Evolutionary conservation across 495 filamentous ascomycete species (phyloP).

Genomic region (Aspergillus diversus): DNA sequence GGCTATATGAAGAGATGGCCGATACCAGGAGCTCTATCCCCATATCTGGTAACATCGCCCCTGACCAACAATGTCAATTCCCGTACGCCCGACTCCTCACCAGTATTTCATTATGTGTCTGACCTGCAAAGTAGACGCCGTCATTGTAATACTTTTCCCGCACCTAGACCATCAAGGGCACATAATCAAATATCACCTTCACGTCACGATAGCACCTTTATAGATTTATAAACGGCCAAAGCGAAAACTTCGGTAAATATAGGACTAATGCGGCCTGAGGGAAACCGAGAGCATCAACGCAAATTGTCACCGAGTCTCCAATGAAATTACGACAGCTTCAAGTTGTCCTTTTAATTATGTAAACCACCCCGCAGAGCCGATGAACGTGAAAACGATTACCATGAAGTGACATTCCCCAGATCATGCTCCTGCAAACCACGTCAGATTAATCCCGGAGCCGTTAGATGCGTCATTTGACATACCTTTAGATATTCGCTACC

Average conservation of each 20-base stretch:
- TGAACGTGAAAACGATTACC: constrained; percentile 10
- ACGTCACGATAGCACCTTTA: too few species aligned
- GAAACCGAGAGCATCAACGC: too few species aligned
- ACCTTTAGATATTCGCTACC: constrained; percentile 87
- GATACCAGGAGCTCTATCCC: not conserved
- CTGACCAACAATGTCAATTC: constrained; percentile 2
- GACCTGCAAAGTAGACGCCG: not conserved
- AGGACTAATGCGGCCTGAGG: too few species aligned
- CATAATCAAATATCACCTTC: too few species aligned
- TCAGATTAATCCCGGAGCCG: constrained; percentile 15
- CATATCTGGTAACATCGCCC: not conserved
- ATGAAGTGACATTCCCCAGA: constrained; percentile 67
- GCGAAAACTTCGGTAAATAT: too few species aligned
- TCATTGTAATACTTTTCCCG: not conserved
- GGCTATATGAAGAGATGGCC: not conserved
- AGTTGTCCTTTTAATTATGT: not conserved
- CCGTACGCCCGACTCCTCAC: constrained; percentile 17
- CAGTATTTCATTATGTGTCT: not conserved
- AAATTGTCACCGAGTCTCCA: too few species aligned
- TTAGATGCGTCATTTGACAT: constrained; percentile 15
- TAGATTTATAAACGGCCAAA: too few species aligned
- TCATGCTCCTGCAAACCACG: constrained; percentile 68
- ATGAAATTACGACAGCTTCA: not conserved
- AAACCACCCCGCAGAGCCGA: not conserved
- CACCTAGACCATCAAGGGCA: not conserved